Conservation (phyloP, 345 rosid genomes). For the Rhodamnia argentea region DNA sequence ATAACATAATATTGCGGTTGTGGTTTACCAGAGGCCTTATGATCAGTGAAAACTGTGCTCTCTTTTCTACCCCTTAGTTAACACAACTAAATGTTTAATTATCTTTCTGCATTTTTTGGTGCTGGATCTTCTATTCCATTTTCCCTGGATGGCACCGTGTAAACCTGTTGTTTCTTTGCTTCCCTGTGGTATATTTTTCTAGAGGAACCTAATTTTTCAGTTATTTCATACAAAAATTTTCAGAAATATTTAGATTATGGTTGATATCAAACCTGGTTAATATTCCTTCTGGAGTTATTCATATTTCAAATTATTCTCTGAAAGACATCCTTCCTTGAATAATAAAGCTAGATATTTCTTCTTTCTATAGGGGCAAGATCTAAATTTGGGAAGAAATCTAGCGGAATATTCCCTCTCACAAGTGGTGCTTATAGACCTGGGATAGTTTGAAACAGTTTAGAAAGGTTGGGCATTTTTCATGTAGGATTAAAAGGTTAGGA, state of each 20-base stretch:
- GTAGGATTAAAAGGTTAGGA: background rate
- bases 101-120: background rate
- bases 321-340: background rate
- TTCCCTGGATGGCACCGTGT: background rate
- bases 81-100: background rate
- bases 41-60: background rate
- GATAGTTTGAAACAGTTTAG: background rate
- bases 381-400: background rate
- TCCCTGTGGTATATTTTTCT: background rate
- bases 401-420: background rate
- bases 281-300: background rate
- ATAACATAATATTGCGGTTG: background rate
- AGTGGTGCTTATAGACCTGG: background rate
- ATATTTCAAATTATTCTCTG: background rate
- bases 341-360: background rate
- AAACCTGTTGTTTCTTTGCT: background rate
- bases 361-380: background rate
- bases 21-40: background rate
- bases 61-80: background rate
- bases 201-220: background rate
- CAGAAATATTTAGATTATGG: background rate
- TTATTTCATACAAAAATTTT: background rate
- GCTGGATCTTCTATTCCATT: background rate
- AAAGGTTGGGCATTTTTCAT: background rate
- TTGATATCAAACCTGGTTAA: background rate